Evolutionary conservation across 805 yeast species (phyloP), one percentile per base, ranked within the genome.

Genomic region (Yamadazyma sp.): DNA sequence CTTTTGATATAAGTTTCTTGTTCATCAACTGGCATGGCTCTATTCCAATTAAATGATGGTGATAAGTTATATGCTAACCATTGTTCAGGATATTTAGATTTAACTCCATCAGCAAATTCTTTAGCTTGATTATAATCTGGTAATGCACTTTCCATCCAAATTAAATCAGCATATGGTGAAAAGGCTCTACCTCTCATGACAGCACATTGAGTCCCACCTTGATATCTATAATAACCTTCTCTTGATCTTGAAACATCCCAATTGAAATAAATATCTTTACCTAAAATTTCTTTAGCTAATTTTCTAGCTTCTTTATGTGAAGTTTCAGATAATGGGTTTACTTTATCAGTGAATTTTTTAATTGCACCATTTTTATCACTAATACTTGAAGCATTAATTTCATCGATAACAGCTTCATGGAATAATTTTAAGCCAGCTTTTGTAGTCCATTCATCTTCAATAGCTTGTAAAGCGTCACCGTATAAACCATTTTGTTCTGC

Each of bases 1-100:
- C 95, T 79, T 58, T 76, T 65, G 62, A 91, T 91, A 65, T 87
- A 91, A 31, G 96, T 84, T 61, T 82, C 84, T 70, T 89, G 96
- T 55, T 91, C 96, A 31, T 74, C 73, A 17, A 82, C 69, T 35
- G 82, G 68, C 96, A 91, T 86, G 36, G 97, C 96, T 45, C 80
- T 79, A 62, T 87, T 86, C 98, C 98, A 91, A 78, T 91, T 91
- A 80, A 91, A 91, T 5, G 96, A 86, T 48, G 98, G 98, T 20
- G 96, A 87, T 62, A 91, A 73, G 75, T 91, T 91, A 74, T 91
- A 91, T 35, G 97, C 94, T 50, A 91, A 75, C 98, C 97, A 89
- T 67, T 91, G 89, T 47, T 85, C 75, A 49, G 98, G 98, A 66
- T 61, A 84, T 40, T 70, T 71, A 22, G 78, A 75, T 59, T 81